Base-by-base conservation (phyloP, 1,284 basidiomycete species). In the Agaricales sp. region DNA sequence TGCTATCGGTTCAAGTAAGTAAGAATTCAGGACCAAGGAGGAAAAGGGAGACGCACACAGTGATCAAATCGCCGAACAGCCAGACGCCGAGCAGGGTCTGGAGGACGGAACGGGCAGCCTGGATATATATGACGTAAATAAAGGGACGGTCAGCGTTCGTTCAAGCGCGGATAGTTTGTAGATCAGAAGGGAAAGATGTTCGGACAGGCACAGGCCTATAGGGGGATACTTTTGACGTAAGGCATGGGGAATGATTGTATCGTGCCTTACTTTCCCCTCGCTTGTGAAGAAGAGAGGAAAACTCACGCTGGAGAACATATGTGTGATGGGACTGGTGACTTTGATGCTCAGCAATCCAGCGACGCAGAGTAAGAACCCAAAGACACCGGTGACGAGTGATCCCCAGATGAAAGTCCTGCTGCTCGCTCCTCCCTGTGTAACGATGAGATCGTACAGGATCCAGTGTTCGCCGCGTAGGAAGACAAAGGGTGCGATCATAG, bases 321-420 rank as follows among this genome's bases (percentile, higher is more conserved):
- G 90, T 1, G 90, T 92, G 61, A 92, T 89, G 13, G 90, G 90
- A 1, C 88, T 92, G 2, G 91, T 93, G 53, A 93, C 83, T 64
- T 93, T 91, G 71, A 93, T 92, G 22, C 85, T 89, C 43, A 93
- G 74, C 50, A 90, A 67, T 53, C 87, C 87, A 14, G 91, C 90
- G 51, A 93, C 79, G 67, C 85, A 87, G 78, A 93, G 92, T 57
- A 91, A 67, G 72, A 93, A 93, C 6, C 90, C 91, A 52, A 93
- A 68, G 14, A 75, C 67, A 48, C 84, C 83, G 0, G 90, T 92
- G 55, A 92, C 77, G n/a, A 73, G 46, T 2, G 88, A 88, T 4
- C 91, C 90, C 69, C 76, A 78, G 39, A 89, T 45, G 65, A 93
- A 92, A 0, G 84, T 20, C 48, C 24, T 25, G 2, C 14, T 16